Conservation (phyloP, 331 rosid genomes). For the Acacia pycnantha region DNA sequence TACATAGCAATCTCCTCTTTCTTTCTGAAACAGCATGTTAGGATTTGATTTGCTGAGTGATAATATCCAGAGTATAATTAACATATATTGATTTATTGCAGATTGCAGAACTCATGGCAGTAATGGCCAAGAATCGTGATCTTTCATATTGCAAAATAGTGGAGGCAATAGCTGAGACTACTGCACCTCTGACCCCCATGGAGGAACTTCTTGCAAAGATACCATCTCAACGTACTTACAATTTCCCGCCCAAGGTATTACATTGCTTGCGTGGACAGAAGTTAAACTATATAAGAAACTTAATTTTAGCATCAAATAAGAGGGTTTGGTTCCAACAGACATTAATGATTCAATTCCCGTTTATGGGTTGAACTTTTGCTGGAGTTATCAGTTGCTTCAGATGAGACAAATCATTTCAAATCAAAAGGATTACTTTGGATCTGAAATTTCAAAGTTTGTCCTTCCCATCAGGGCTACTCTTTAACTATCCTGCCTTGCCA, state of each 20-base stretch:
- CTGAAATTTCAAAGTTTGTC: not conserved
- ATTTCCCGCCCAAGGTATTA: slow-evolving; percentile 52
- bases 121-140: slow-evolving; percentile 68
- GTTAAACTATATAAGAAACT: slow-evolving; percentile 7
- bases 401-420: not conserved
- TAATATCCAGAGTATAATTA: slow-evolving; percentile 10
- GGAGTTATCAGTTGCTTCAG: not conserved
- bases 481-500: not conserved
- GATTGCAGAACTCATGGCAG: slow-evolving; percentile 95
- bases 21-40: not conserved
- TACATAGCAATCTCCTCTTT: not conserved
- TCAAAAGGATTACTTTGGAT: not conserved
- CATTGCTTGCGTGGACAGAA: slow-evolving; percentile 23
- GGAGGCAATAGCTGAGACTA: slow-evolving; percentile 90
- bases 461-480: not conserved
- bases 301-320: not conserved
- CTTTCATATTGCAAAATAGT: slow-evolving; percentile 85
- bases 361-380: not conserved
- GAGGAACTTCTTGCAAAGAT: slow-evolving; percentile 81
- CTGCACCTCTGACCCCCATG: slow-evolving; percentile 74
- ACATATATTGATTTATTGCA: slow-evolving; percentile 38
- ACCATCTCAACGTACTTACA: slow-evolving; percentile 68
- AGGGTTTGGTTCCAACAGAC: not conserved
- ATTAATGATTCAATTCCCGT: not conserved
- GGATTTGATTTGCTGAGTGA: not conserved